These are phyloP conservation scores for Mycena vitilis DNA, from an alignment of 768 basidiomycete species.

Conservation along the genomic window DNA sequence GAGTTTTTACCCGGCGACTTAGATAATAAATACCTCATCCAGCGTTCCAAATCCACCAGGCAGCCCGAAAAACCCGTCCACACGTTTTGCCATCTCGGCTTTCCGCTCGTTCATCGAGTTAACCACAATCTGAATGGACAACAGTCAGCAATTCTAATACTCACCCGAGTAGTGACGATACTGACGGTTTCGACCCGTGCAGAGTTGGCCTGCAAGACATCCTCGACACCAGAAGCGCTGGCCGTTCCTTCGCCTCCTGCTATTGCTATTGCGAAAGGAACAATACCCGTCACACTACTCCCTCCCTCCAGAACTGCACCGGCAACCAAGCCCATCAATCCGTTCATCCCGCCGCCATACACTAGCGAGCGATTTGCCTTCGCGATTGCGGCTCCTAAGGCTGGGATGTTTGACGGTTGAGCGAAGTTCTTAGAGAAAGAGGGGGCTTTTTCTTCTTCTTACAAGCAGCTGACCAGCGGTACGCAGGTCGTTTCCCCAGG, in stretches of 20 bases:
- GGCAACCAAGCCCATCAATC: conserved; percentile 90
- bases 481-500: conserved; percentile 22
- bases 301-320: conserved; percentile 70
- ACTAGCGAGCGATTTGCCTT: conserved; percentile 70
- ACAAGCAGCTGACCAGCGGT: conserved; percentile 22
- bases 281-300: conserved; percentile 80
- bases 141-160: not conserved
- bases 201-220: conserved; percentile 37
- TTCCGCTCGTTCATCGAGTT: conserved; percentile 93
- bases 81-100: conserved; percentile 87
- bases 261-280: conserved; percentile 80
- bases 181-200: conserved; percentile 38
- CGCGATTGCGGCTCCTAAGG: conserved; percentile 81
- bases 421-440: not conserved
- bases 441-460: not conserved
- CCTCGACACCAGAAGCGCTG: conserved; percentile 47
- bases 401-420: conserved; percentile 45
- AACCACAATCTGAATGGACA: conserved; percentile 61
- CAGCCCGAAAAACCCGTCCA: conserved; percentile 85
- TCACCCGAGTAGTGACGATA: not conserved
- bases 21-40: conserved; percentile 92
- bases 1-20: not conserved
- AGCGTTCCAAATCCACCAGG: conserved; percentile 97
- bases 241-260: conserved; percentile 70
- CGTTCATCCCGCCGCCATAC: conserved; percentile 87